Percentiles rank a stretch among this genome's conserved stretches.
These are phyloP conservation scores for Thelephora terrestris DNA, from an alignment of 1,284 basidiomycete genomes.

Conservation along the genomic window DNA sequence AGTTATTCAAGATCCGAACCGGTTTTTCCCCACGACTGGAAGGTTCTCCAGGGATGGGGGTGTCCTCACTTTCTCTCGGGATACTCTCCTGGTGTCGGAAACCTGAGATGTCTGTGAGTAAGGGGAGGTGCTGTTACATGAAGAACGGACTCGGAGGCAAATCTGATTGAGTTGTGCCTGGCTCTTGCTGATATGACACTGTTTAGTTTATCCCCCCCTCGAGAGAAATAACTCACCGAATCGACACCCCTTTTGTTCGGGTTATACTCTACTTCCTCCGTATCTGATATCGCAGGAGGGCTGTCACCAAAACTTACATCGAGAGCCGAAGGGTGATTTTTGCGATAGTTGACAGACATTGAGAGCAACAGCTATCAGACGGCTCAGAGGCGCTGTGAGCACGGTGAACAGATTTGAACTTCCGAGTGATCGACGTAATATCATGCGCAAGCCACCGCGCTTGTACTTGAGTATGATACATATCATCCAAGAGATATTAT, in stretches of 20 bases:
- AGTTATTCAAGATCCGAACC: background rate
- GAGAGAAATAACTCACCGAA: background rate
- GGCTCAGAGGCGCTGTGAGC: too few relatives aligned
- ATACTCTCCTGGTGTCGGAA: background rate
- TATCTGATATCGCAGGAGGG: background rate
- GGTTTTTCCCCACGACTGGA: background rate
- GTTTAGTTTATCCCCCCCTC: too few relatives aligned
- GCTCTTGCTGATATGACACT: background rate
- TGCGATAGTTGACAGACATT: background rate
- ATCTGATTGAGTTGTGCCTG: too few relatives aligned
- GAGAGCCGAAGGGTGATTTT: background rate
- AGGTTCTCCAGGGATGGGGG: background rate
- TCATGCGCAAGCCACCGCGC: too few relatives aligned
- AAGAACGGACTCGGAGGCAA: too few relatives aligned
- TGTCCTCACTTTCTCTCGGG: background rate
- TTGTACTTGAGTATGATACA: too few relatives aligned
- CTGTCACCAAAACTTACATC: background rate
- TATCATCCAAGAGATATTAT: too few relatives aligned
- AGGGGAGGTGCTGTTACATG: too few relatives aligned
- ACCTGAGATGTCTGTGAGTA: too few relatives aligned
- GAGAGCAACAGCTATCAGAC: too few relatives aligned
- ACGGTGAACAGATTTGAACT: too few relatives aligned
- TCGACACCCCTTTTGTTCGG: background rate
- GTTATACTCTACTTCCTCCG: background rate
- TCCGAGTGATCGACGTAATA: too few relatives aligned